Conservation (phyloP, 306 rosid species). For the Leucaena leucocephala region DNA sequence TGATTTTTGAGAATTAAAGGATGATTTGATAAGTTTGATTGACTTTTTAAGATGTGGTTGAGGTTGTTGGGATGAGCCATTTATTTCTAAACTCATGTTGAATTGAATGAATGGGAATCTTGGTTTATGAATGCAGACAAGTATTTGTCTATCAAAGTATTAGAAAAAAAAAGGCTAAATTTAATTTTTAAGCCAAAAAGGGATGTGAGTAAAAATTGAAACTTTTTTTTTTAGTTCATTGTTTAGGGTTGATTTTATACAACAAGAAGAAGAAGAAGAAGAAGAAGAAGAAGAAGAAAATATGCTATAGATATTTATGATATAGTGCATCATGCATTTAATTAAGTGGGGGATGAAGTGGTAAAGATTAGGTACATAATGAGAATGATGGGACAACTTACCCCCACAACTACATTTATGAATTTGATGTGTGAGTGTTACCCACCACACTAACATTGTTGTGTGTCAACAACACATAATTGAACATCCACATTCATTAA, state of each 20-base stretch:
- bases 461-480: constrained; percentile 10
- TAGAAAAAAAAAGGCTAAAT: too few species aligned
- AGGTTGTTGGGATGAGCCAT: too few species aligned
- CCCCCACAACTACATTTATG: constrained; percentile 20
- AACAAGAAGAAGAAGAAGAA: neutral
- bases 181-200: neutral
- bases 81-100: too few species aligned
- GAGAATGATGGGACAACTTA: constrained; percentile 22
- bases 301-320: neutral
- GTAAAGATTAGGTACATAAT: neutral
- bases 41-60: too few species aligned
- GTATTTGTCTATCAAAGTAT: too few species aligned
- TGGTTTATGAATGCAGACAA: too few species aligned
- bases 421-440: constrained; percentile 29
- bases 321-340: neutral
- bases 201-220: neutral
- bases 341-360: neutral
- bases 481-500: neutral
- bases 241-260: neutral
- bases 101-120: too few species aligned
- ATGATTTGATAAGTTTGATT: too few species aligned
- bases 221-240: neutral
- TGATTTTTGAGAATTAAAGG: too few species aligned
- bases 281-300: neutral
- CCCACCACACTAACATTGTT: constrained; percentile 26